A percentile compares a stretch with the other conserved stretches of the same genome.
Conservation (phyloP, 805 yeast genomes). For the Saturnispora sanitii region DNA sequence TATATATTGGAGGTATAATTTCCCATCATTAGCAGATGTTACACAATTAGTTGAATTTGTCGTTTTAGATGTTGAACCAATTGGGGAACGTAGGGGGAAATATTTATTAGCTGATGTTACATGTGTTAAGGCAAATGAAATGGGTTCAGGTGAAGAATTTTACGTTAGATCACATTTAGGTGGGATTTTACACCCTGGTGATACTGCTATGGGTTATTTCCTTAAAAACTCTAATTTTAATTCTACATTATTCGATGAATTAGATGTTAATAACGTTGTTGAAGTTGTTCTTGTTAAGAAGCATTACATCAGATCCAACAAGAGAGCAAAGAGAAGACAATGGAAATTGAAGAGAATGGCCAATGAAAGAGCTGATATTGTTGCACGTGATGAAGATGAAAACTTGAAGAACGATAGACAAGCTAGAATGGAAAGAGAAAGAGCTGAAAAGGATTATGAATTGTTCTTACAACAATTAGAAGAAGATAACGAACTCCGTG, state of each 20-base stretch:
- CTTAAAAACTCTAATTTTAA: slow-evolving; percentile 80
- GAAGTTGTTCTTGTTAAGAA: slow-evolving; percentile 88
- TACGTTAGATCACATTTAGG: slow-evolving; percentile 90
- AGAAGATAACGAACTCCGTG: slow-evolving; percentile 92
- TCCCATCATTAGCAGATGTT: slow-evolving; percentile 64
- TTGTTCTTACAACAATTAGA: slow-evolving; percentile 93
- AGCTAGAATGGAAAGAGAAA: slow-evolving; percentile 80
- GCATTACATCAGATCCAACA: slow-evolving; percentile 68
- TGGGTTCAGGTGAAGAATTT: slow-evolving; percentile 71
- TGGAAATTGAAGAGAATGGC: slow-evolving; percentile 98
- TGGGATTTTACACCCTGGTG: slow-evolving; percentile 92
- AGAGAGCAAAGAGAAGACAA: slow-evolving; percentile 65
- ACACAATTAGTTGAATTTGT: slow-evolving; percentile 76
- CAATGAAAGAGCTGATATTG: slow-evolving; percentile 82
- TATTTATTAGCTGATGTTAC: slow-evolving; percentile 82
- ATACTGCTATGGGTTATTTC: slow-evolving; percentile 86
- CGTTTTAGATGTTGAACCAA: slow-evolving; percentile 89
- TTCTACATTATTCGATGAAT: slow-evolving; percentile 70
- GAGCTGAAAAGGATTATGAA: slow-evolving; percentile 93
- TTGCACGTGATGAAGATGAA: slow-evolving; percentile 37
- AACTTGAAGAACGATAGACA: slow-evolving; percentile 45
- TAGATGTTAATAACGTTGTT: slow-evolving; percentile 56
- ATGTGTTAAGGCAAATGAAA: slow-evolving; percentile 78
- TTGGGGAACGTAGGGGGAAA: slow-evolving; percentile 70
- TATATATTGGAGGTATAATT: slow-evolving; percentile 77